Evolutionary conservation across 208 protist genomes (phyloP).

Genomic region (Leishmania aethiopica): DNA sequence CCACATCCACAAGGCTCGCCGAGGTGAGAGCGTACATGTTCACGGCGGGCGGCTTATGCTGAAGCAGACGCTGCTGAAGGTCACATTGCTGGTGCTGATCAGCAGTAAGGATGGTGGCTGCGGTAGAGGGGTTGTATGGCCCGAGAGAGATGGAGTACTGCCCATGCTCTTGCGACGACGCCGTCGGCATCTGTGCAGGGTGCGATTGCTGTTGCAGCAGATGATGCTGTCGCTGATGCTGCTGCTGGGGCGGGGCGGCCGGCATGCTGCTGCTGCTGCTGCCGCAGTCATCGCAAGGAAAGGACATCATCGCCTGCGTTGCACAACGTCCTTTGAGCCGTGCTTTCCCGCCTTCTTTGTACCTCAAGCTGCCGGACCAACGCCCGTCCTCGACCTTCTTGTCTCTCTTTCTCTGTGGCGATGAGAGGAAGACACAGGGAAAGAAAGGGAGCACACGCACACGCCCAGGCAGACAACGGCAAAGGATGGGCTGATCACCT

Average conservation of each 20-base stretch:
- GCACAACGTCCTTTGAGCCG: background rate
- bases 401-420: background rate
- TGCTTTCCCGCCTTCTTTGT: background rate
- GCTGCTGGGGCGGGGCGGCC: background rate
- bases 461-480: background rate
- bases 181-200: background rate
- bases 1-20: background rate
- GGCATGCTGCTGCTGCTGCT: background rate
- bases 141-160: background rate
- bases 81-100: slow-evolving; percentile 7
- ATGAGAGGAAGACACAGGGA: background rate
- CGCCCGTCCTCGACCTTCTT: background rate
- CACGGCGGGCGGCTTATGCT: slow-evolving; percentile 14
- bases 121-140: background rate
- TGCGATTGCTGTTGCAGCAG: background rate
- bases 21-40: slow-evolving; percentile 12
- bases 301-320: slow-evolving; percentile 3
- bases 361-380: background rate
- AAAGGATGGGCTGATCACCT: background rate
- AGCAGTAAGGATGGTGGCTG: background rate
- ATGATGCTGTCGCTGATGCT: background rate
- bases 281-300: background rate
- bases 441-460: background rate
- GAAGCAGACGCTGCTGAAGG: background rate
- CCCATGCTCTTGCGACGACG: background rate